Base-by-base conservation (phyloP, 192 early-diverging fungal species). In the Rhizophagus clarus region DNA sequence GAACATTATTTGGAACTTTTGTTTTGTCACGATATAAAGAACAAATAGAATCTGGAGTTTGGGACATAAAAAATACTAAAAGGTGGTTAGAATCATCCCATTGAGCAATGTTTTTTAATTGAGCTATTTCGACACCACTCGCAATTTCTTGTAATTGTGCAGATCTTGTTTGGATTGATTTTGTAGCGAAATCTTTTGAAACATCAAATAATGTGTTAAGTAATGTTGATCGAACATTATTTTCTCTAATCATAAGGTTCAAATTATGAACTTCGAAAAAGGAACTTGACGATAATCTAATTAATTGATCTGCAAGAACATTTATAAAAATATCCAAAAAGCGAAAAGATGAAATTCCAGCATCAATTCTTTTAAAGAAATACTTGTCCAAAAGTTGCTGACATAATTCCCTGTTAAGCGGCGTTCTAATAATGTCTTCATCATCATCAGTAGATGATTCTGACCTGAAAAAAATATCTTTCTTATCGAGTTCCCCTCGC, bases 51-150 rank as follows among this genome's bases (percentile, higher is more conserved):
- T 80, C 79, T 32, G 79, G 79, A 22, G n/a, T 76, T 62, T 80
- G 79, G 2, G 79, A 80, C 61, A 75, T 29, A n/a, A 80, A 80
- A 24, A 77, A 77, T 12, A 80, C 47, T 15, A 80, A 62, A n/a
- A 77, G 64, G 37, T 80, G 60, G 15, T 80, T 80, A 2, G 79
- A 80, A 62, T 76, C 79, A 42, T 72, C 62, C 79, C 79, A 80
- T 37, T 63, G 34, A 12, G 26, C 17, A 3, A 75, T 62, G 24
- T 31, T 49, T 28, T 15, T 31, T 22, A 80, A 26, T 73, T 20
- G 56, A 11, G 7, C 61, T 26, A 14, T 74, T 20, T 70, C 42
- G 10, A 2, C 37, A 1, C 32, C 28, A 26, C 7, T 24, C 26
- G n/a, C 12, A 51, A 63, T 76, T 34, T 32, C 29, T 80, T 61